These are phyloP conservation scores for Boletus tylopilopsis DNA, from an alignment of 768 basidiomycete genomes.

Conservation along the genomic window DNA sequence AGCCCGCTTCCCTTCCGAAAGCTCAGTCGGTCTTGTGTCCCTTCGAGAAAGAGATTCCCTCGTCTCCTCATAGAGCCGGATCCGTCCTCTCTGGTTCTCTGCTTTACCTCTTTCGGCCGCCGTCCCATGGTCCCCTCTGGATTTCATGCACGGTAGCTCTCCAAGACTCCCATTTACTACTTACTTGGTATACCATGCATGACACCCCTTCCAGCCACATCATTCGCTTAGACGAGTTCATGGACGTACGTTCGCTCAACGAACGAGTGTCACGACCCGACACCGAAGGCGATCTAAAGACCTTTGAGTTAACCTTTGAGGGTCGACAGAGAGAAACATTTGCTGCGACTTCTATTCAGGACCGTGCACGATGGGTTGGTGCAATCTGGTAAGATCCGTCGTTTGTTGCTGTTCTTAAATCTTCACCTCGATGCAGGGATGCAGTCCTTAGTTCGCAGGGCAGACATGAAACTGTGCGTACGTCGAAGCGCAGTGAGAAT, in stretches of 20 bases:
- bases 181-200: conserved; percentile 43
- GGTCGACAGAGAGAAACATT: conserved; percentile 53
- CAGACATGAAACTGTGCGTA: conserved; percentile 2
- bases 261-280: conserved; percentile 45
- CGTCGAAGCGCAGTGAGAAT: neutral
- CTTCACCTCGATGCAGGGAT: conserved; percentile 45
- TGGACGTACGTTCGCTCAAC: conserved; percentile 62
- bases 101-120: conserved; percentile 43
- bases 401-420: neutral
- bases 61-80: neutral
- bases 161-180: conserved; percentile 39
- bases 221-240: conserved; percentile 49
- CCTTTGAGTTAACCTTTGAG: conserved; percentile 66
- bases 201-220: conserved; percentile 41
- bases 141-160: conserved; percentile 40
- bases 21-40: conserved; percentile 1
- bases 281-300: conserved; percentile 41
- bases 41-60: neutral
- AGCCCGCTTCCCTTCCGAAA: neutral
- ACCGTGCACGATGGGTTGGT: conserved; percentile 71
- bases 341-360: conserved; percentile 55
- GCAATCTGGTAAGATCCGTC: conserved; percentile 56
- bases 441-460: conserved; percentile 43
- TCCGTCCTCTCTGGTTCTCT: conserved; percentile 29
- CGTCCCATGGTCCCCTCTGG: conserved; percentile 44